A percentile compares a stretch with the other conserved stretches of the same genome.
phyloP scores from a whole-genome alignment of 139 green algal species.

The Coelastrella sp. region DNA sequence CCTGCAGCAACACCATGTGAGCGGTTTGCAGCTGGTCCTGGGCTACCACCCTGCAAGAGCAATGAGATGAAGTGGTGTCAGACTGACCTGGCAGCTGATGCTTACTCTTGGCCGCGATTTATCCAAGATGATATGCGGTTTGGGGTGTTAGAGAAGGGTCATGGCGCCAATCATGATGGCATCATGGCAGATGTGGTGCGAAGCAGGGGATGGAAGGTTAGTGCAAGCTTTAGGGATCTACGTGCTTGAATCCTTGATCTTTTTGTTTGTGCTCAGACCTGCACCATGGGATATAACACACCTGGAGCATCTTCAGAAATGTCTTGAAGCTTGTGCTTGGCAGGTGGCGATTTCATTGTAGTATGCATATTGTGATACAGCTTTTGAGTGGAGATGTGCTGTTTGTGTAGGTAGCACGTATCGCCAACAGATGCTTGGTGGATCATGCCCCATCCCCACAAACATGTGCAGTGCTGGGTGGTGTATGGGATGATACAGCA shows the following conservation, averaged over 20 bases:
- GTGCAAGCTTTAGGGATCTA: not conserved
- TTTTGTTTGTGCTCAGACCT: too few species aligned
- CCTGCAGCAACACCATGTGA: constrained; percentile 67
- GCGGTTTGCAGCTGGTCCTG: constrained; percentile 65
- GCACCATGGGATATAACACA: too few species aligned
- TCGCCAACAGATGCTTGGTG: constrained; percentile 70
- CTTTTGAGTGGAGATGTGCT: too few species aligned
- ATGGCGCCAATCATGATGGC: constrained; percentile 70
- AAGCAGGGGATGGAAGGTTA: constrained; percentile 53
- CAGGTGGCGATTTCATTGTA: too few species aligned
- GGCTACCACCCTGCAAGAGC: constrained; percentile 73
- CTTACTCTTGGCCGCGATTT: constrained; percentile 66
- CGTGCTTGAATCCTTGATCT: too few species aligned
- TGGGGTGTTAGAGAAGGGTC: constrained; percentile 56
- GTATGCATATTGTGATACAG: too few species aligned
- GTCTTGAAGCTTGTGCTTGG: too few species aligned
- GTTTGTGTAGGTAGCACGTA: constrained; percentile 57
- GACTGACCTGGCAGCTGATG: constrained; percentile 83
- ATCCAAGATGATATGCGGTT: constrained; percentile 74
- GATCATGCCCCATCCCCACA: constrained; percentile 78
- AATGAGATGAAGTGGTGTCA: constrained; percentile 85
- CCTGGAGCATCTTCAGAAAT: too few species aligned
- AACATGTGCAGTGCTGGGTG: constrained; percentile 66
- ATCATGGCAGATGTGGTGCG: constrained; percentile 70
- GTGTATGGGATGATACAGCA: constrained; percentile 78